These are phyloP conservation scores for Wickerhamiella siamensis DNA, from an alignment of 805 yeast species.

Conservation along the genomic window DNA sequence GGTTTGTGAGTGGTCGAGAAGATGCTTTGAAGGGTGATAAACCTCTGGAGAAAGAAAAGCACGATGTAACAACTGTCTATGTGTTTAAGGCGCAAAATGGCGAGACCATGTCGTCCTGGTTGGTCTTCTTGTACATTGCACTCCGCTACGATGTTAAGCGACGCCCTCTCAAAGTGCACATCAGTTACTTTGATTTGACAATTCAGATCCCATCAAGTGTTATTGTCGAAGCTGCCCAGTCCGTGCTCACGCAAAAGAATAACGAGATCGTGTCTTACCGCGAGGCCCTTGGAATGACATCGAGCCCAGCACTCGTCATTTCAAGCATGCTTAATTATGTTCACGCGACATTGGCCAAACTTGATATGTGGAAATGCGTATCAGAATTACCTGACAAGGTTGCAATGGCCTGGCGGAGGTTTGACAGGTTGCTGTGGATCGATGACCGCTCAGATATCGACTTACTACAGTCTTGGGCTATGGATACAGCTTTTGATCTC, in stretches of 20 bases:
- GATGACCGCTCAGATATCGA: constrained; percentile 32
- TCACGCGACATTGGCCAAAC: constrained; percentile 4
- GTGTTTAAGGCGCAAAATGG: constrained; percentile 5
- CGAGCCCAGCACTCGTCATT: constrained; percentile 7
- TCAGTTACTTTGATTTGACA: constrained; percentile 7
- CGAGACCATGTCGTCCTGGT: constrained; percentile 5
- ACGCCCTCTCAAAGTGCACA: constrained; percentile 1
- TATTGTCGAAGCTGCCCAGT: background rate
- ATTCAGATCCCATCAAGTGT: background rate
- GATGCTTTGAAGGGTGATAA: background rate
- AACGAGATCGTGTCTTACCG: constrained; percentile 6
- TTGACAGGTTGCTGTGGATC: constrained; percentile 65
- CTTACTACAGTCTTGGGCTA: constrained; percentile 32
- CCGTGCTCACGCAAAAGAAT: background rate
- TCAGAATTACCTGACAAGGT: constrained; percentile 14
- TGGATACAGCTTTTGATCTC: constrained; percentile 35
- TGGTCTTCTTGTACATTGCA: constrained; percentile 2
- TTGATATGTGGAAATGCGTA: background rate
- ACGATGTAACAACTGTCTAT: background rate
- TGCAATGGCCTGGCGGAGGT: constrained; percentile 50
- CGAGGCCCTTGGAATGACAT: constrained; percentile 8
- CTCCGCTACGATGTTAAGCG: background rate
- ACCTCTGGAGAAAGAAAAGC: background rate
- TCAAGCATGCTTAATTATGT: constrained; percentile 2
- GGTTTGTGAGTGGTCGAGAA: background rate